Evolutionary conservation across 2,329 filamentous ascomycete genomes (phyloP).

Genomic region (Penicillium sp.): DNA sequence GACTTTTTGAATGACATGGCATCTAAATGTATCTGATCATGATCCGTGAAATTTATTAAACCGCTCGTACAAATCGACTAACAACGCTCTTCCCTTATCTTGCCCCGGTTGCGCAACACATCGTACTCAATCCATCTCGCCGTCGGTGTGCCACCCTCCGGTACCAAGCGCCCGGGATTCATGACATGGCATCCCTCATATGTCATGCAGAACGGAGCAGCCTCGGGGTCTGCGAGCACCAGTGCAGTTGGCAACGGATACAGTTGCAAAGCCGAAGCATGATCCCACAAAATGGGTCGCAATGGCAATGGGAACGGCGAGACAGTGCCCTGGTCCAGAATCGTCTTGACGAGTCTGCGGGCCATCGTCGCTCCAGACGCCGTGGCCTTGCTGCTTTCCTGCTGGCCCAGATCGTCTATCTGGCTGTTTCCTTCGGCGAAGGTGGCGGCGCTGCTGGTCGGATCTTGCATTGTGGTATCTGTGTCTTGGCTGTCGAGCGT

Average conservation of each 20-base stretch:
- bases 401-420: slow-evolving; percentile 22
- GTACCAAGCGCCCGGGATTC: slow-evolving; percentile 81
- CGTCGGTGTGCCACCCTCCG: slow-evolving; percentile 66
- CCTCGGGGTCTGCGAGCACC: slow-evolving; percentile 78
- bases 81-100: slow-evolving; percentile 64
- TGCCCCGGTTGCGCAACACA: slow-evolving; percentile 62
- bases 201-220: slow-evolving; percentile 79
- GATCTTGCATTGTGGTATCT: slow-evolving; percentile 32
- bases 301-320: slow-evolving; percentile 80
- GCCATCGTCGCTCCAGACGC: slow-evolving; percentile 51
- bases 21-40: slow-evolving; percentile 7
- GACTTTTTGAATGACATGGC: slow-evolving; percentile 15
- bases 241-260: slow-evolving; percentile 87
- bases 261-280: slow-evolving; percentile 71
- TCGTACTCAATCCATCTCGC: slow-evolving; percentile 89
- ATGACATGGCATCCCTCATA: slow-evolving; percentile 96
- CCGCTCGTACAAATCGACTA: slow-evolving; percentile 29
- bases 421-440: slow-evolving; percentile 34
- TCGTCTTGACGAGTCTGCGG: slow-evolving; percentile 81
- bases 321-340: slow-evolving; percentile 87
- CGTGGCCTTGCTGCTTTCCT: slow-evolving; percentile 17
- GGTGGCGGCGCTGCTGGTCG: slow-evolving; percentile 13
- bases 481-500: slow-evolving; percentile 42
- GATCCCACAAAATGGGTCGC: slow-evolving; percentile 89
- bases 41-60: slow-evolving; percentile 3